These are phyloP conservation scores for Platanus orientalis DNA, from an alignment of 164 flowering plant species.

Conservation along the genomic window DNA sequence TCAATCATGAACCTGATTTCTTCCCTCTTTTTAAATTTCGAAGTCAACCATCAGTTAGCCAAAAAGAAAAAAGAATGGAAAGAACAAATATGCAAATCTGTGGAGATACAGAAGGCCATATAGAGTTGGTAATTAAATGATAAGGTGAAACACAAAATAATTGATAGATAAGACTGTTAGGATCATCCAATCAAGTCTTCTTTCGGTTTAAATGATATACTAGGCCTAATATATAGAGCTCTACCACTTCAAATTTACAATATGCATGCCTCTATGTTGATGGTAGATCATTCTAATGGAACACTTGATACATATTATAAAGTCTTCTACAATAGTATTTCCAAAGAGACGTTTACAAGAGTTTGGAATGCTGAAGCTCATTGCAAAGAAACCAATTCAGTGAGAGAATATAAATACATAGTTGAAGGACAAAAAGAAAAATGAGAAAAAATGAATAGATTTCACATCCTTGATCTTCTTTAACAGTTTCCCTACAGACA, in stretches of 20 bases:
- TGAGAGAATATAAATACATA: no score
- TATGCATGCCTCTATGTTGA: no score
- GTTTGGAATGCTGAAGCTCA: no score
- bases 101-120: not conserved
- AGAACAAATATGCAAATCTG: not conserved
- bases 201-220: no score
- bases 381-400: not conserved
- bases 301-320: no score
- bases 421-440: not conserved
- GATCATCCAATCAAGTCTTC: not conserved
- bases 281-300: no score
- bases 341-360: no score
- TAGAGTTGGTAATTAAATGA: not conserved
- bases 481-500: no score
- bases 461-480: not conserved
- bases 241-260: not conserved
- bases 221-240: not conserved
- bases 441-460: no score
- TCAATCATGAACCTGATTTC: conserved; percentile 90
- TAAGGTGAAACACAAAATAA: not conserved
- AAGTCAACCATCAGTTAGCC: not conserved
- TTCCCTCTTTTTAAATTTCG: conserved; percentile 56
- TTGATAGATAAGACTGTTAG: no score
- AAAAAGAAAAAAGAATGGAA: not conserved
- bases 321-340: no score